These are phyloP conservation scores for Amaranthus palmeri DNA, from an alignment of 148 eudicot genomes.

Conservation along the genomic window DNA sequence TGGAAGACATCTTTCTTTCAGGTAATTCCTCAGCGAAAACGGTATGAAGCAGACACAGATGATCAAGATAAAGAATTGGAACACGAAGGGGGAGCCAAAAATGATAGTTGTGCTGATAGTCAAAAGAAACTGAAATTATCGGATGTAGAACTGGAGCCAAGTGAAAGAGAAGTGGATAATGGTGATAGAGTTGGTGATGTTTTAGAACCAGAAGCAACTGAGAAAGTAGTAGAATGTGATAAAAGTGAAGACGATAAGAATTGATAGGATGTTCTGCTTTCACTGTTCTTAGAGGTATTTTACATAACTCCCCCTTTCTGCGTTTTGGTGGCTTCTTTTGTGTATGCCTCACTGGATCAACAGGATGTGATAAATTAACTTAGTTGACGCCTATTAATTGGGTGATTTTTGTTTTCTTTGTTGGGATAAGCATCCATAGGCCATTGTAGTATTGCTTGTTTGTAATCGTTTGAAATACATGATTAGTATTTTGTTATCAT, in stretches of 20 bases:
- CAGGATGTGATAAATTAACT: too few relatives aligned
- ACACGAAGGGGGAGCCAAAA: slow-evolving; percentile 26
- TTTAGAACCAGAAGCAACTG: slow-evolving; percentile 10
- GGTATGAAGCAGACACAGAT: slow-evolving; percentile 44
- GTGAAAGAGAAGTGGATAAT: slow-evolving; percentile 15
- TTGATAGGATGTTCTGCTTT: too few relatives aligned
- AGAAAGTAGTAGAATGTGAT: slow-evolving; percentile 4
- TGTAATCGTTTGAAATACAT: too few relatives aligned
- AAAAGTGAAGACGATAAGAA: slow-evolving; percentile 6
- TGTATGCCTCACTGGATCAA: too few relatives aligned
- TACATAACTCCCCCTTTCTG: too few relatives aligned
- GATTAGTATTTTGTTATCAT: too few relatives aligned
- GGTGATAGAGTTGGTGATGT: neutral
- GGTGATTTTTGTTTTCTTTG: too few relatives aligned
- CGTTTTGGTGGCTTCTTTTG: too few relatives aligned
- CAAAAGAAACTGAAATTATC: slow-evolving; percentile 42
- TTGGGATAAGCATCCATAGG: too few relatives aligned
- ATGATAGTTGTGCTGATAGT: slow-evolving; percentile 14
- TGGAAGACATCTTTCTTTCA: slow-evolving; percentile 86
- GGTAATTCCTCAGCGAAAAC: slow-evolving; percentile 88
- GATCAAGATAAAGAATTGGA: slow-evolving; percentile 20
- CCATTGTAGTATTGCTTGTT: too few relatives aligned
- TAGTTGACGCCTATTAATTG: too few relatives aligned
- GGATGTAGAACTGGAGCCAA: slow-evolving; percentile 25
- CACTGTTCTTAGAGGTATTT: too few relatives aligned